phyloP scores from a whole-genome alignment of 257 asterid genomes.

The Paraleonurus japonicus region DNA sequence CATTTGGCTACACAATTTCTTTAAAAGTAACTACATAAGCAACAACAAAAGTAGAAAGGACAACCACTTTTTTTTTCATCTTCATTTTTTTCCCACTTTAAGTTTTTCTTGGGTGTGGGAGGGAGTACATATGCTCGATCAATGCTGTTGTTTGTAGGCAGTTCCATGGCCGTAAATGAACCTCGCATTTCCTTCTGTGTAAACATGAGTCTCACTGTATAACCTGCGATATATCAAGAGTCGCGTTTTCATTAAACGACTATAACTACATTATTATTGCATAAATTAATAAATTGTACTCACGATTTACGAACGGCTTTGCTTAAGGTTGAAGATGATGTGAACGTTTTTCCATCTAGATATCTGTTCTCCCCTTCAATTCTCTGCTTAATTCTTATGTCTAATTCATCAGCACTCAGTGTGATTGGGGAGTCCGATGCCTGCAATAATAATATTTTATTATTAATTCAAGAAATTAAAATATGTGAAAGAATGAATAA shows the following conservation, averaged over 20 bases:
- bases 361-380: conserved; percentile 75
- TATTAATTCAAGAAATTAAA: background rate
- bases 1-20: conserved; percentile 27
- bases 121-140: too few species aligned
- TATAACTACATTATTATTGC: background rate
- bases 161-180: conserved; percentile 86
- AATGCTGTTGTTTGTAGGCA: conserved; percentile 46
- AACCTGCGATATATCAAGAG: conserved; percentile 41
- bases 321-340: conserved; percentile 80
- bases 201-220: conserved; percentile 71
- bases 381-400: conserved; percentile 70
- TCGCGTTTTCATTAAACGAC: background rate
- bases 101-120: too few species aligned
- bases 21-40: conserved; percentile 30
- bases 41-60: conserved; percentile 23
- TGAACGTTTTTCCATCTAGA: conserved; percentile 80
- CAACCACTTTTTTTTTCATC: conserved; percentile 16
- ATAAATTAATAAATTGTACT: conserved; percentile 14
- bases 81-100: conserved; percentile 6
- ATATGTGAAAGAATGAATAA: background rate
- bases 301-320: conserved; percentile 87
- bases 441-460: conserved; percentile 27
- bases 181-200: conserved; percentile 85
- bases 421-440: conserved; percentile 72
- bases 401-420: conserved; percentile 57